Evolutionary conservation across 208 protist genomes (phyloP), one percentile per base, ranked within the genome.

Genomic region (Entamoeba dispar): DNA sequence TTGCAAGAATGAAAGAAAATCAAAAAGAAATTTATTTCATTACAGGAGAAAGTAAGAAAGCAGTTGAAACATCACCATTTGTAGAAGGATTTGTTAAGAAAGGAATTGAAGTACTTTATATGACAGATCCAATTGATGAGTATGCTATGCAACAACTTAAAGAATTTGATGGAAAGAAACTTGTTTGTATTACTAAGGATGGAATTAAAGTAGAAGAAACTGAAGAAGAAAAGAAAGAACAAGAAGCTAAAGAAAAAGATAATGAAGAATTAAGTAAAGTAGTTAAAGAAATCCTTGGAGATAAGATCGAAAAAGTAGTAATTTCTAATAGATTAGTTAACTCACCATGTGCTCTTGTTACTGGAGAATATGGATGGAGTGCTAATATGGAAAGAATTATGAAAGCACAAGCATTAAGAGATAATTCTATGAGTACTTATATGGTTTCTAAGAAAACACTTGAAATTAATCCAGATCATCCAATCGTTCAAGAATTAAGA

Each of bases 381-480:
- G 98, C 98, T 94, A 99, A 99, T 96, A 99, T 99, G 98, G 97
- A 99, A 96, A 95, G 98, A 94, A 99, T 99, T 96, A 99, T 99
- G 98, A 99, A 99, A 95, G 98, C 98, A 93, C 98, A 99, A 96
- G 98, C 98, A 12, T 97, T 99, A 19, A 96, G 97, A 95, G 98
- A 99, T 95, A 96, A 95, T 49, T 97, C 96, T 93, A 98, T 99
- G 97, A 96, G 96, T 8, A 95, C 95, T 77, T 98, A 99, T 96
- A 99, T 99, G 98, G 95, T 96, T 49, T 97, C 97, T 38, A 99
- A 99, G 96, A 99, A 99, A 97, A 99, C 97, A 49, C 95, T 99
- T 93, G 98, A 99, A 96, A 96, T 99, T 95, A 99, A 99, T 96
- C 97, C 98, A 47, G 94, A 97, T 52, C 97, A 99, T 96, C 49